Evolutionary conservation across 176 grass and related monocot genomes (phyloP), one percentile per base, ranked within the genome.

Genomic region (Avena eriantha): DNA sequence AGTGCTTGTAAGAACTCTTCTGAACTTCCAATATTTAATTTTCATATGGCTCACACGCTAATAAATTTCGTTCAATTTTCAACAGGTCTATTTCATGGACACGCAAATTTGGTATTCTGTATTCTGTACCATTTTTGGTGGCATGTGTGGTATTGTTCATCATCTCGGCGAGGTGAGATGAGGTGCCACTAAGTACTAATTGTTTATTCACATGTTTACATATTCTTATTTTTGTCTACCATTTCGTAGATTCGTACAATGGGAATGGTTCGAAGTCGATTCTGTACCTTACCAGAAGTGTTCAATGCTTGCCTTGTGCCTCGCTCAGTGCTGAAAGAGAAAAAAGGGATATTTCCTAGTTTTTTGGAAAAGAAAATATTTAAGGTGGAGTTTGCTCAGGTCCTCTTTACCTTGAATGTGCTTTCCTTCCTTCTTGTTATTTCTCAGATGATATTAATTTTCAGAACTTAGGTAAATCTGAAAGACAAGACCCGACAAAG

Each of bases 51-150:
- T 86, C 18, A 77, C 35, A 55, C 69, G 47, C 23, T 58, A 46
- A 57, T 57, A 78, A 58, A 6, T 83, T 78, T 56, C 10, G n/a
- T 86, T 33, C 21, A 65, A 84, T 83, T 91, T 60, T 49, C 75
- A 92, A 90, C 78, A 98, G 96, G 96, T 98, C 8, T 98, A 95
- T 93, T 98, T 95, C 79, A 98, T 98, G 96, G 96, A 98, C 84
- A 98, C 91, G 77, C 96, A 98, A 78, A 98, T 98, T 82, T 98
- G 96, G 96, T 98, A 98, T 92, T 95, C 96, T 43, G 88, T 95
- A 89, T 98, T 94, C 58, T 98, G 96, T 88, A 98, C 96, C 47
- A 95, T 98, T 77, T 98, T 98, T 3, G 96, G 96, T 89, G 96
- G 96, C 65, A 90, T 92, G 88, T 95, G 94, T 89, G 96, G 93